Evolutionary conservation across 1,284 basidiomycete genomes (phyloP).

Genomic region (Ustilago curta): DNA sequence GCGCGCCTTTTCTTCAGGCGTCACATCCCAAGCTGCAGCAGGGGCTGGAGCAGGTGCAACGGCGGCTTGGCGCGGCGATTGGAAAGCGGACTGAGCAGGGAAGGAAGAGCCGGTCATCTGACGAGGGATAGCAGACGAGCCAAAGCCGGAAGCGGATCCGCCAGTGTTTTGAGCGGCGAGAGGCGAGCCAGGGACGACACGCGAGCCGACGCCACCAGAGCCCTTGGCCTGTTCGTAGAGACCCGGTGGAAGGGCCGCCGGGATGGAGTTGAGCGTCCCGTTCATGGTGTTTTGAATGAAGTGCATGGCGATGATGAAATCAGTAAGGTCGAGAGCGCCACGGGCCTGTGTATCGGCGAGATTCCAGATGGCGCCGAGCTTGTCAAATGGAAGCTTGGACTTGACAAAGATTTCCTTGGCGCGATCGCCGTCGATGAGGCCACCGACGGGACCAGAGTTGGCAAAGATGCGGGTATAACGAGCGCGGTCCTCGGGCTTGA

Average conservation of each 20-base stretch:
- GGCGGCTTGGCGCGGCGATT: slow-evolving; percentile 71
- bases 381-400: slow-evolving; percentile 88
- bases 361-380: slow-evolving; percentile 93
- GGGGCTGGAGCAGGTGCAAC: slow-evolving; percentile 20
- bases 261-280: slow-evolving; percentile 80
- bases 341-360: slow-evolving; percentile 94
- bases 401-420: slow-evolving; percentile 93
- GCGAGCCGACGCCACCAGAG: slow-evolving; percentile 47
- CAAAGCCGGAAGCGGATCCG: slow-evolving; percentile 50
- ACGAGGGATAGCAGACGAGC: slow-evolving; percentile 30
- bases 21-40: slow-evolving; percentile 81
- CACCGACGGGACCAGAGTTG: slow-evolving; percentile 59
- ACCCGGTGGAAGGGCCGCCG: slow-evolving; percentile 83
- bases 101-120: slow-evolving; percentile 53
- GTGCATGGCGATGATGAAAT: slow-evolving; percentile 94
- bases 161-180: slow-evolving; percentile 56
- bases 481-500: slow-evolving; percentile 65
- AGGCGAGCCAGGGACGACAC: slow-evolving; percentile 42
- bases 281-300: slow-evolving; percentile 90
- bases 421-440: slow-evolving; percentile 78
- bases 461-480: slow-evolving; percentile 69
- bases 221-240: slow-evolving; percentile 82
- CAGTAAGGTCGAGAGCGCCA: slow-evolving; percentile 86
- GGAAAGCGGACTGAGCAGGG: slow-evolving; percentile 71
- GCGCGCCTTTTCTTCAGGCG: slow-evolving; percentile 81